phyloP scores from a whole-genome alignment of 225 moss, liverwort and hornwort species.

The Asterella californica region DNA sequence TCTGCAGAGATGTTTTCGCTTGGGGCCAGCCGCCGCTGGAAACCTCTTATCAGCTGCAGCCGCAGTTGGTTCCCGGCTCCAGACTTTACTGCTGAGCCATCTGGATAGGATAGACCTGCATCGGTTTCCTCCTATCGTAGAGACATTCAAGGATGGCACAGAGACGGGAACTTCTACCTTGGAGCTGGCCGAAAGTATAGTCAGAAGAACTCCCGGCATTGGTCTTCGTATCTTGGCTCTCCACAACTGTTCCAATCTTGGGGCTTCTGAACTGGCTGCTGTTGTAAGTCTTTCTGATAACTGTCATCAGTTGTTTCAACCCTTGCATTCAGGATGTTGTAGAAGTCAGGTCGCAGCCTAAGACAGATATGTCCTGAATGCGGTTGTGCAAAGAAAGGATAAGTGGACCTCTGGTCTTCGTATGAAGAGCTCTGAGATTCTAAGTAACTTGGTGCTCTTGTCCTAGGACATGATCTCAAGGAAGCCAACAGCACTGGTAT shows the following conservation, averaged over 20 bases:
- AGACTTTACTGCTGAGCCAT: constrained; percentile 72
- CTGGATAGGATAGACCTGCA: constrained; percentile 60
- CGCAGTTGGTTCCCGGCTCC: constrained; percentile 58
- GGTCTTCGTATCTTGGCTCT: constrained; percentile 78
- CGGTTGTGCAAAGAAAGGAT: too few relatives aligned
- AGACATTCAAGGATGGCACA: constrained; percentile 24
- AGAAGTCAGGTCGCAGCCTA: not conserved
- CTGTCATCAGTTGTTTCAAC: not conserved
- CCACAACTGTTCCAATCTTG: constrained; percentile 71
- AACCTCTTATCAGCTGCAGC: constrained; percentile 66
- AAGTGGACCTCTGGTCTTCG: too few relatives aligned
- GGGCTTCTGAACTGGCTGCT: constrained; percentile 47
- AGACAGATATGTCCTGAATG: not conserved
- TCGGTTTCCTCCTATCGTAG: constrained; percentile 19
- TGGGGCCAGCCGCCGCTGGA: constrained; percentile 61
- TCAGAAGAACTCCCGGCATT: constrained; percentile 41
- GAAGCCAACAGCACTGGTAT: too few relatives aligned
- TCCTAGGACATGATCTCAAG: too few relatives aligned
- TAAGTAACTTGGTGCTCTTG: too few relatives aligned
- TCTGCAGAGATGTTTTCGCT: constrained; percentile 79
- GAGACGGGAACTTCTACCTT: constrained; percentile 34
- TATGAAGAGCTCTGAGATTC: too few relatives aligned
- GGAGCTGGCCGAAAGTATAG: constrained; percentile 45
- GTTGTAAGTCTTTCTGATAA: constrained; percentile 44
- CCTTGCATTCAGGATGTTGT: not conserved